phyloP scores from a whole-genome alignment of 345 rosid species.

The Moringa oleifera region DNA sequence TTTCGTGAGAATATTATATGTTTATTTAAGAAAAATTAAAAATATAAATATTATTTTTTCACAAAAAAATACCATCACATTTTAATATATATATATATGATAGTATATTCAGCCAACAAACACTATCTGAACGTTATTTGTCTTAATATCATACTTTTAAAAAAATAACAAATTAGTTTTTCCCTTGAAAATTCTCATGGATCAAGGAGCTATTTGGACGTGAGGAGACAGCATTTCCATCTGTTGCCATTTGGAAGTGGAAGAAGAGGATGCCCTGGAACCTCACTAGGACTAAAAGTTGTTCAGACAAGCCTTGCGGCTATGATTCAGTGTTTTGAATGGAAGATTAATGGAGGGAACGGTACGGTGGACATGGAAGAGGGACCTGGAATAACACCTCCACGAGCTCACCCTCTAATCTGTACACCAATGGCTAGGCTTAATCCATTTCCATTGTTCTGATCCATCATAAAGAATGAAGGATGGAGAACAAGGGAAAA shows the following conservation, averaged over 20 bases:
- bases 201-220: slow-evolving; percentile 31
- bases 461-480: slow-evolving; percentile 1
- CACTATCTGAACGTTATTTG: too few species aligned
- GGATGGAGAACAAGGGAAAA: too few species aligned
- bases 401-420: slow-evolving; percentile 47
- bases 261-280: slow-evolving; percentile 67
- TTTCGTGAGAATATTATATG: too few species aligned
- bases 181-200: too few species aligned
- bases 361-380: slow-evolving; percentile 51
- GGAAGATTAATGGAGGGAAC: slow-evolving; percentile 23
- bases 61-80: too few species aligned
- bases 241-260: slow-evolving; percentile 61
- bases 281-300: slow-evolving; percentile 33
- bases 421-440: slow-evolving; percentile 46
- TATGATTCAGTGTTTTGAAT: slow-evolving; percentile 26
- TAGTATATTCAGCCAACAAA: too few species aligned
- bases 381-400: slow-evolving; percentile 43
- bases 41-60: too few species aligned
- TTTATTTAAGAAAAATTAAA: too few species aligned
- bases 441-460: slow-evolving; percentile 21
- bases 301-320: slow-evolving; percentile 25
- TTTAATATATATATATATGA: too few species aligned
- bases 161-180: too few species aligned
- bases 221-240: slow-evolving; percentile 47
- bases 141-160: too few species aligned